Evolutionary conservation across 257 asterid genomes (phyloP), one percentile per base, ranked within the genome.

Genomic region (Lavandula angustifolia): DNA sequence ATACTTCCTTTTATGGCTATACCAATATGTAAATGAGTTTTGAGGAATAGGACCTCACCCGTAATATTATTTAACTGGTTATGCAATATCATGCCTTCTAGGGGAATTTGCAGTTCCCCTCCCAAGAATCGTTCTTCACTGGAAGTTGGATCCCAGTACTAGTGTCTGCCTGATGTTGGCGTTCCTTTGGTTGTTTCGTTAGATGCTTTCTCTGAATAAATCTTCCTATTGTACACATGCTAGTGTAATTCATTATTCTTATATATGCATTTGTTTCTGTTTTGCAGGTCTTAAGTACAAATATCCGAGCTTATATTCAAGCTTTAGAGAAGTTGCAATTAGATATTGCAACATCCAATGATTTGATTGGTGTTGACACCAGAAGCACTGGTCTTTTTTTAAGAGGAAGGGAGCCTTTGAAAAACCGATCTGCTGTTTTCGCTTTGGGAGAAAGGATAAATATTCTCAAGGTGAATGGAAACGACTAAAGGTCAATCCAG

Each of bases 341-440:
- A 84, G 99, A 94, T 76, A 94, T 90, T 62, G 96, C 99, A 75
- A 90, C 98, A 77, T 75, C 98, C 62, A 94, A 74, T 78, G 99
- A 94, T 86, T 83, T 94, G 81, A 94, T 94, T 78, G 99, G 99
- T 67, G 79, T 94, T 49, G 99, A 94, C 71, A 81, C 99, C 74
- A 82, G 97, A 86, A 94, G 91, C 83, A 83, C 87, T 60, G 70
- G 96, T 66, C 96, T 90, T 72, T 94, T 94, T 79, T 78, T 81
- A 64, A 86, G 97, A 76, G 98, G 96, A 73, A 86, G 92, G 67
- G 99, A 94, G 65, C 99, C 98, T n/a, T 75, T 94, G 85, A 94
- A 90, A 87, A 94, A 94, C 69, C 92, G 98, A 29, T 94, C 99
- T 75, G 91, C 99, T 68, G 96, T 94, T 77, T 94, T 87, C 78